phyloP scores from a whole-genome alignment of 2,329 filamentous ascomycete species.

The Colletotrichum musae region DNA sequence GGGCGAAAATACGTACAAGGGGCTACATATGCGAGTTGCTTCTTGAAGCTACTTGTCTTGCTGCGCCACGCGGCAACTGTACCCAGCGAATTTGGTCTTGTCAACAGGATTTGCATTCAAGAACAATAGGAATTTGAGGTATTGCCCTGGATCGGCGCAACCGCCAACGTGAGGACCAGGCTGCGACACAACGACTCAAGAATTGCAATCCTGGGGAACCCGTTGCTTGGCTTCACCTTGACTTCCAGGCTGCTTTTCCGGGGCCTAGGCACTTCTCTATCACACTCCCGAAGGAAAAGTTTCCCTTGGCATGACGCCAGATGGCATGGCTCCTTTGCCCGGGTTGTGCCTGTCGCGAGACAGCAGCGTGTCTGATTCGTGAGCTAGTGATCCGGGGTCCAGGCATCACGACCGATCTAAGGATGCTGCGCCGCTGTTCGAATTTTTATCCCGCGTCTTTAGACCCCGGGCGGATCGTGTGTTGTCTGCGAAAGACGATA shows the following conservation, averaged over 20 bases:
- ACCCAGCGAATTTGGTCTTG: too few relatives aligned
- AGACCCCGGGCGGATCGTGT: background rate
- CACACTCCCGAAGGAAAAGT: background rate
- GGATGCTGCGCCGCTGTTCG: background rate
- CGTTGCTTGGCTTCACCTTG: too few relatives aligned
- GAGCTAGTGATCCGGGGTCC: background rate
- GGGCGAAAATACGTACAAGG: too few relatives aligned
- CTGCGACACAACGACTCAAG: too few relatives aligned
- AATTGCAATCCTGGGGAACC: too few relatives aligned
- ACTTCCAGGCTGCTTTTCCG: background rate
- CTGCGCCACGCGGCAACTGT: too few relatives aligned
- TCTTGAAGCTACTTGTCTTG: too few relatives aligned
- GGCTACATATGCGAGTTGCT: too few relatives aligned
- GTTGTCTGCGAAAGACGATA: background rate
- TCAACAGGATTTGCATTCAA: too few relatives aligned
- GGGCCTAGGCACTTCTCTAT: background rate
- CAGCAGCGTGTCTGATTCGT: background rate
- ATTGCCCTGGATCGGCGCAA: too few relatives aligned
- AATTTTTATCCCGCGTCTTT: background rate
- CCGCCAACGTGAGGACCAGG: too few relatives aligned
- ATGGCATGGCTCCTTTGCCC: slow-evolving; percentile 13
- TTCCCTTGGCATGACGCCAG: background rate
- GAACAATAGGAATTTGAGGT: too few relatives aligned
- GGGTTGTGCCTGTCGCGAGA: background rate
- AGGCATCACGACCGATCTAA: background rate